Evolutionary conservation across 768 basidiomycete species (phyloP).

Genomic region (Termitomyces sp.): DNA sequence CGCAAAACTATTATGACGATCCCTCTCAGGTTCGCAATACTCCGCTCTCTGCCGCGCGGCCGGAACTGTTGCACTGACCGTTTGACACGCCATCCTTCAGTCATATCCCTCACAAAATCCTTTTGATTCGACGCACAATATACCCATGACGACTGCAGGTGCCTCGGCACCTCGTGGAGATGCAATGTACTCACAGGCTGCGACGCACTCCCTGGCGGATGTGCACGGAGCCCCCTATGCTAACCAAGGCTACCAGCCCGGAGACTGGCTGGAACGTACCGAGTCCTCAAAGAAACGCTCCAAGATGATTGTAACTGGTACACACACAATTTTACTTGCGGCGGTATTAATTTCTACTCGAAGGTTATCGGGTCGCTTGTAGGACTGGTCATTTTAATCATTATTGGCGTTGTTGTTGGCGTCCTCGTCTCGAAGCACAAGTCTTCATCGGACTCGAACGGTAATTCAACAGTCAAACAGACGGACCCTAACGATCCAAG

Average conservation of each 20-base stretch:
- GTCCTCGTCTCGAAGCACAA: conserved; percentile 45
- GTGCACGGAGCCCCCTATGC: conserved; percentile 4
- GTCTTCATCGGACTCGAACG: conserved; percentile 17
- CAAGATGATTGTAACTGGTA: conserved; percentile 17
- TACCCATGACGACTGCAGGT: conserved; percentile 13
- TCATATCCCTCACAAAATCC: conserved; percentile 10
- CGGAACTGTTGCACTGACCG: neutral
- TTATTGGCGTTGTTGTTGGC: conserved; percentile 47
- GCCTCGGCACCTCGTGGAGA: conserved; percentile 4
- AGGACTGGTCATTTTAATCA: conserved; percentile 29
- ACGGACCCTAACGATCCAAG: conserved; percentile 64
- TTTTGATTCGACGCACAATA: conserved; percentile 13
- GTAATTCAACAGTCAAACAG: conserved; percentile 12
- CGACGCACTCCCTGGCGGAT: conserved; percentile 10
- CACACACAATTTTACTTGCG: neutral
- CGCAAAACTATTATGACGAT: conserved; percentile 17
- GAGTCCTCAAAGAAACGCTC: conserved; percentile 12
- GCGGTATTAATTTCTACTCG: neutral
- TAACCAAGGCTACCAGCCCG: conserved; percentile 11
- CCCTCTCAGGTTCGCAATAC: conserved; percentile 9
- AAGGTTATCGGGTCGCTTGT: conserved; percentile 45
- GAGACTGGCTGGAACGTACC: conserved; percentile 15
- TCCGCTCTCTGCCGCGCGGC: neutral
- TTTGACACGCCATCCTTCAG: neutral
- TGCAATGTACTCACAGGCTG: conserved; percentile 16